Conservation (phyloP, 495 filamentous ascomycete species). For the Penicillium simplicissimum region DNA sequence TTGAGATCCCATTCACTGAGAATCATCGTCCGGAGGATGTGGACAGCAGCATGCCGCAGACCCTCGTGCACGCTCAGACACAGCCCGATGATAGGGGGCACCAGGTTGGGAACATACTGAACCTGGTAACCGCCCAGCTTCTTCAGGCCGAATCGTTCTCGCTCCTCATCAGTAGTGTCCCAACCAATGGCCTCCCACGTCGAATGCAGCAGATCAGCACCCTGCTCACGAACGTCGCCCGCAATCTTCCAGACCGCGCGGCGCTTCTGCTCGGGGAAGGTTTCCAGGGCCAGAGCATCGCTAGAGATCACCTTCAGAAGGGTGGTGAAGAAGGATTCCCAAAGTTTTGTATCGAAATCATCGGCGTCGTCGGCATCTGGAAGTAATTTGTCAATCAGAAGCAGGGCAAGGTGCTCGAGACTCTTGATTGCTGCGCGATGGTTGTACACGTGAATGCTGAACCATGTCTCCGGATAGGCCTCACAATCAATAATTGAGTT, state of each 20-base stretch:
- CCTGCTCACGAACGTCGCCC: slow-evolving; percentile 90
- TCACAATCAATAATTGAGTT: slow-evolving; percentile 87
- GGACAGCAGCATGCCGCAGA: slow-evolving; percentile 82
- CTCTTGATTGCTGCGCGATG: slow-evolving; percentile 87
- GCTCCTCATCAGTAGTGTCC: slow-evolving; percentile 82
- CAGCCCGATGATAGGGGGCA: slow-evolving; percentile 88
- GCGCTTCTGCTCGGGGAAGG: slow-evolving; percentile 95
- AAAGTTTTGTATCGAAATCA: slow-evolving; percentile 87
- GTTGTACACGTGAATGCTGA: slow-evolving; percentile 92
- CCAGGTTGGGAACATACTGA: slow-evolving; percentile 91
- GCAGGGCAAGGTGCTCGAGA: slow-evolving; percentile 77
- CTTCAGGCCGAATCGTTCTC: slow-evolving; percentile 68
- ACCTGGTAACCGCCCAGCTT: slow-evolving; percentile 97
- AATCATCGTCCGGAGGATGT: slow-evolving; percentile 96
- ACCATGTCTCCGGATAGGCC: slow-evolving; percentile 86
- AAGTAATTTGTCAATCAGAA: slow-evolving; percentile 75
- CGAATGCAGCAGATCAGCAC: slow-evolving; percentile 76
- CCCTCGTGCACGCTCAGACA: slow-evolving; percentile 96
- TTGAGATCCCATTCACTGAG: slow-evolving; percentile 98
- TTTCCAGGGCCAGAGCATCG: slow-evolving; percentile 86
- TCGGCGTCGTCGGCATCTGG: slow-evolving; percentile 91
- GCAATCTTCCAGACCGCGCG: slow-evolving; percentile 98
- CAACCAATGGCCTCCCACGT: slow-evolving; percentile 98
- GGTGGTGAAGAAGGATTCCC: slow-evolving; percentile 89
- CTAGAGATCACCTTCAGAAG: slow-evolving; percentile 87